Percentiles rank a stretch among this genome's conserved stretches.
phyloP scores from a whole-genome alignment of 106 monocot genomes.

The Acanthochlamys bracteata region DNA sequence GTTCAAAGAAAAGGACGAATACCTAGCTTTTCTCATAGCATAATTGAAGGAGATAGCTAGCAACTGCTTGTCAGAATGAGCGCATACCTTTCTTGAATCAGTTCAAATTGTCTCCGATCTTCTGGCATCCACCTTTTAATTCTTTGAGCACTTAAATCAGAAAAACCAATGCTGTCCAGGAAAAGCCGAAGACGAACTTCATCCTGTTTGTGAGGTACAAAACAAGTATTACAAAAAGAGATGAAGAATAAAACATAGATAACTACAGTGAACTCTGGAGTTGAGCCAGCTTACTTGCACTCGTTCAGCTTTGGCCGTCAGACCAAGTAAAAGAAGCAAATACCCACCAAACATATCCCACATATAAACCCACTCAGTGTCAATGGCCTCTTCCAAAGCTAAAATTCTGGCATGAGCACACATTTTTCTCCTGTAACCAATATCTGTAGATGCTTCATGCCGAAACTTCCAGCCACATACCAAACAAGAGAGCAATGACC shows the following conservation, averaged over 20 bases:
- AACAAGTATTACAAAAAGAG: background rate
- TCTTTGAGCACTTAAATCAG: constrained; percentile 91
- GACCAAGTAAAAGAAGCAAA: constrained; percentile 96
- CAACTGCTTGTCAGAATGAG: constrained; percentile 1
- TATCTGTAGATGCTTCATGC: constrained; percentile 41
- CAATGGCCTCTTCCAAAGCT: constrained; percentile 97
- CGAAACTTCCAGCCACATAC: constrained; percentile 36
- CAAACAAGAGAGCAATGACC: constrained; percentile 43
- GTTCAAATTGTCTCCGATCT: constrained; percentile 87
- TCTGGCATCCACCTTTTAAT: constrained; percentile 99
- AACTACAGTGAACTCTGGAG: background rate
- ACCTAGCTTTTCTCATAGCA: background rate
- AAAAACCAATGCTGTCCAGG: constrained; percentile 91
- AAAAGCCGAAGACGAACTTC: constrained; percentile 97
- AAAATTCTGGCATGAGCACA: constrained; percentile 97
- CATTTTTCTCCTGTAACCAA: constrained; percentile 82
- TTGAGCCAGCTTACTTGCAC: constrained; percentile 47
- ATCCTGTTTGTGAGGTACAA: constrained; percentile 46
- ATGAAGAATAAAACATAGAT: background rate
- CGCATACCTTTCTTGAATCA: constrained; percentile 87
- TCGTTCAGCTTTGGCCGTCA: constrained; percentile 95
- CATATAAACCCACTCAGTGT: constrained; percentile 99
- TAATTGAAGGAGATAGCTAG: background rate
- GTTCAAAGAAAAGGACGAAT: background rate
- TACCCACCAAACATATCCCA: constrained; percentile 99